Evolutionary conservation across 352 stramenopile genomes (phyloP), one percentile per base, ranked within the genome.

Genomic region (Aphanomyces cochlioides): DNA sequence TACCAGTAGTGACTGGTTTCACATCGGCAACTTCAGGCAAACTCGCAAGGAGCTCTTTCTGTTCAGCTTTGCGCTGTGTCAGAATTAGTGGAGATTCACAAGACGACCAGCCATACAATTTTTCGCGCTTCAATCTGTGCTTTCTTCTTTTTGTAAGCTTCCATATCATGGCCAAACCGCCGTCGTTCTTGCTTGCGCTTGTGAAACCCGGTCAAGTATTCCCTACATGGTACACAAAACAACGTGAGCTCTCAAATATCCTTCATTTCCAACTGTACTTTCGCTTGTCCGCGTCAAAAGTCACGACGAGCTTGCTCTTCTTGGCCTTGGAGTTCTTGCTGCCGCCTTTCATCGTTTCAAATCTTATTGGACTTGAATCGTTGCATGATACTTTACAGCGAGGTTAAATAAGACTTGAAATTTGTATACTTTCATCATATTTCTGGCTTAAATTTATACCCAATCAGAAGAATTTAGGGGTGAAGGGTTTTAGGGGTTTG

Each of bases 61-160:
- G 81, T 73, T 95, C 86, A 56, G 88, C 84, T 48, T 87, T 82
- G 45, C 85, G 77, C 79, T 86, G 74, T 36, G n/a, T 34, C 19
- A 41, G 17, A 37, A 41, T 69, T 21, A 28, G 56, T 7, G 47
- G 7, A 19, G 28, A 38, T 53, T 70, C 19, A 34, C 0, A 39
- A 38, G n/a, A n/a, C 7, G 19, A 34, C 56, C 13, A 17, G 1
- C 28, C 34, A 36, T 54, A 84, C 79, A 74, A 93, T 83, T 76
- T 93, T 95, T 73, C 87, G 85, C 66, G 80, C 82, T 69, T 93
- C 85, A 28, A 95, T 61, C 39, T 88, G 79, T 6, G 75, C 76
- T 67, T 95, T 95, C 75, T 95, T 90, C 60, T 90, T 84, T 80
- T 95, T 95, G 77, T 80, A 95, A 56, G 87, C 87, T 77, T 95